Base-by-base conservation (phyloP, 2,329 filamentous ascomycete species). In the Xylariaceae sp. region DNA sequence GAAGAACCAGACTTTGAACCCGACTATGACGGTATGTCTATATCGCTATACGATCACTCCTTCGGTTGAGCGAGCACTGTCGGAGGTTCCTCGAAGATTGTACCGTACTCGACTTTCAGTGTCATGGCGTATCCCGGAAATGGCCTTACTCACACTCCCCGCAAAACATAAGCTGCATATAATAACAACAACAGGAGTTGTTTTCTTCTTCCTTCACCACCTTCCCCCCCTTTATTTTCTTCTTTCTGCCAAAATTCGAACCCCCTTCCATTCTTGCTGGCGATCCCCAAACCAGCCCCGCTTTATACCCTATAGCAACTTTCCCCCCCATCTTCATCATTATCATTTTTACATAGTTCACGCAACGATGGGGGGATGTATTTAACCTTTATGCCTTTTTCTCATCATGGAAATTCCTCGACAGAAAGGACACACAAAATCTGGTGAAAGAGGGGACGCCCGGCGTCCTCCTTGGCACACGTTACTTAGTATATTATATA, bases 21-120 rank as follows among this genome's bases (percentile, higher is more conserved):
- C 12, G 60, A 61, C 40, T 70, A 67, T 48, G 64, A 69, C 14
- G 52, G 53, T 19, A 60, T 68, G 49, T 37, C 64, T 2, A 65
- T 69, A 45, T 21, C 51, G 17, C 45, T 62, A 12, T 62, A 62
- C n/a, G 49, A 52, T 16, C 50, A 55, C 11, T 26, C 36, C 16
- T 46, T 61, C 28, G 44, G 43, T 24, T 58, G 41, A 60, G 17
- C 24, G 11, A n/a, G n/a, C n/a, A n/a, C 17, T 11, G 17, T n/a
- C 6, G 2, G 33, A 8, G 16, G 11, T 8, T n/a, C 7, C 40
- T 40, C 17, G 21, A 45, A 23, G n/a, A n/a, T n/a, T n/a, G n/a
- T n/a, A n/a, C 31, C 9, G 33, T 14, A 14, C 12, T n/a, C 41
- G 6, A 28, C n/a, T 41, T 19, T 11, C 46, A n/a, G n/a, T n/a